A percentile compares a stretch with the other conserved stretches of the same genome.
phyloP scores from a whole-genome alignment of 331 rosid species.

The Rhamnella rubrinervis region DNA sequence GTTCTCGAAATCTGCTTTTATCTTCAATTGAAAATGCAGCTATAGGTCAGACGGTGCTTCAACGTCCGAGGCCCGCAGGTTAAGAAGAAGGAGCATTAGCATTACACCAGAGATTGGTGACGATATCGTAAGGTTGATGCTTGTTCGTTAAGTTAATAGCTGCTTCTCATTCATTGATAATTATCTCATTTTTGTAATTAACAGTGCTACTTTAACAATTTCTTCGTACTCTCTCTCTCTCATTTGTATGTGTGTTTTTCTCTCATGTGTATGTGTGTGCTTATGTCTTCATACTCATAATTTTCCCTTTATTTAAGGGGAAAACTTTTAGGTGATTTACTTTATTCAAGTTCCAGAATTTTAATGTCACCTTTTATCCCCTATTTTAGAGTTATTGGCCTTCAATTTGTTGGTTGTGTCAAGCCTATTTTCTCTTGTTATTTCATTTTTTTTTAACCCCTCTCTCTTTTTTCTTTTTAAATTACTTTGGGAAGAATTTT shows the following conservation, averaged over 20 bases:
- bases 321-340: neutral
- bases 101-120: slow-evolving; percentile 98
- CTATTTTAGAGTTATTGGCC: neutral
- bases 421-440: too few species aligned
- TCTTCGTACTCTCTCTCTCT: neutral
- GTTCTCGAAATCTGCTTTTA: neutral
- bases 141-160: slow-evolving; percentile 26
- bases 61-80: slow-evolving; percentile 75
- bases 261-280: too few species aligned
- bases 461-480: neutral
- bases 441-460: neutral
- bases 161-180: neutral
- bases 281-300: too few species aligned
- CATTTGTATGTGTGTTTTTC: too few species aligned
- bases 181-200: neutral
- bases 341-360: neutral
- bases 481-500: neutral
- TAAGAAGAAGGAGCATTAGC: slow-evolving; percentile 97
- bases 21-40: slow-evolving; percentile 28
- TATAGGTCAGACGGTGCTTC: slow-evolving; percentile 84
- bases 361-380: neutral
- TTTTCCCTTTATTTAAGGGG: too few species aligned
- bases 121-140: slow-evolving; percentile 90
- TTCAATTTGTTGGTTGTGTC: slow-evolving; percentile 1
- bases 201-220: slow-evolving; percentile 2